Evolutionary conservation across 331 rosid genomes (phyloP), one percentile per base, ranked within the genome.

Genomic region (Ulmus americana): DNA sequence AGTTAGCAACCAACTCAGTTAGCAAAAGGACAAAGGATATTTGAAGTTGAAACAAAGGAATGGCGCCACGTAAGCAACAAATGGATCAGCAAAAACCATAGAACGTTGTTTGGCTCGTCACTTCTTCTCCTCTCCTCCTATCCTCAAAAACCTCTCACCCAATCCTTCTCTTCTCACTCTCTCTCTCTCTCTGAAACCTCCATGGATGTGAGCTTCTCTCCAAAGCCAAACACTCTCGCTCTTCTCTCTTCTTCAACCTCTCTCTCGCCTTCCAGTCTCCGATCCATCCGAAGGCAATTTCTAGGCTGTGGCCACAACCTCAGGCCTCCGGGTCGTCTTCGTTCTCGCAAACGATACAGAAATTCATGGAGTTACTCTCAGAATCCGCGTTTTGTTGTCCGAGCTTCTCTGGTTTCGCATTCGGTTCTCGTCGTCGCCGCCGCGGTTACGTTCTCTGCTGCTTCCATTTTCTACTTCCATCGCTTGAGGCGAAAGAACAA

Each of bases 361-460:
- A 79, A 47, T 18, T 18, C 69, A 1, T 73, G 53, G 1, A 64
- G 65, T 39, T 71, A 70, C 16, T 9, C 64, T 62, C 88, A 69
- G 39, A 66, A 95, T 6, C 76, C 97, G 1, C 75, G 84, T 8
- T 80, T 87, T 47, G 16, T 85, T 39, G 64, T 90, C 75, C 78
- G 74, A 18, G 85, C 97, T 12, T 76, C 95, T 14, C 64, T 90
- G 20, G 71, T 40, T 15, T 76, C 96, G 22, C 85, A 79, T 64
- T 64, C 95, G 4, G n/a, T 77, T 50, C 39, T 89, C 61, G 71
- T 85, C 68, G 68, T 82, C 11, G 77, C 85, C 62, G 78, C 90
- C 46, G 74, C 80, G 0, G 83, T 85, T 16, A 85, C 95, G 52
- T 52, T 89, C 61, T 83, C 99, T 41, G 95, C 88, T 2, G 82